These are phyloP conservation scores for Litsea cubeba DNA, from an alignment of 164 flowering plant species.

Conservation along the genomic window DNA sequence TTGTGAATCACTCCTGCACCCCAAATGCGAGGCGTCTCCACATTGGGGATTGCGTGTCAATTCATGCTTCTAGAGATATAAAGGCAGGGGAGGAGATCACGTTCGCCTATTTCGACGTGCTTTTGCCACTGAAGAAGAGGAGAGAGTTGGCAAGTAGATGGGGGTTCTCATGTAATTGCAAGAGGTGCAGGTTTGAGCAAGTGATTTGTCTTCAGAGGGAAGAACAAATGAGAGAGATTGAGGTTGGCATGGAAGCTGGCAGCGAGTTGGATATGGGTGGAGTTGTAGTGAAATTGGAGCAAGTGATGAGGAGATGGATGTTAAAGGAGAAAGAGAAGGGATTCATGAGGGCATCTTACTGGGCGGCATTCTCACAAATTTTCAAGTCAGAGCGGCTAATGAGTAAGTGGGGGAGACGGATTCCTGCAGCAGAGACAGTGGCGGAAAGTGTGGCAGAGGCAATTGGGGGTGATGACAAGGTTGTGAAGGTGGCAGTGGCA, in stretches of 20 bases:
- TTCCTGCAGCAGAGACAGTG: slow-evolving; percentile 42
- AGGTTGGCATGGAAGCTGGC: slow-evolving; percentile 31
- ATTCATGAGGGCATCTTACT: slow-evolving; percentile 68
- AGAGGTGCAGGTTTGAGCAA: slow-evolving; percentile 75
- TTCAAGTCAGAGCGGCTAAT: slow-evolving; percentile 46
- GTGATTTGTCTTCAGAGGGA: slow-evolving; percentile 14
- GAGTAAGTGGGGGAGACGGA: slow-evolving; percentile 69
- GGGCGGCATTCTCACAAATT: slow-evolving; percentile 45
- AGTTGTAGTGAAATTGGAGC: slow-evolving; percentile 51
- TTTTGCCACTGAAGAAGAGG: slow-evolving; percentile 43
- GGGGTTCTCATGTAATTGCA: slow-evolving; percentile 74
- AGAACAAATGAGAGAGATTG: slow-evolving; percentile 52
- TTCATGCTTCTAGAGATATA: slow-evolving; percentile 69
- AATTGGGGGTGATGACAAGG: slow-evolving; percentile 69
- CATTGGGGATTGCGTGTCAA: slow-evolving; percentile 58
- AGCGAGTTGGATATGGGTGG: slow-evolving; percentile 49
- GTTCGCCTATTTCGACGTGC: slow-evolving; percentile 68
- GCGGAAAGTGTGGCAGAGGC: slow-evolving; percentile 66
- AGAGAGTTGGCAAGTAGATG: slow-evolving; percentile 49
- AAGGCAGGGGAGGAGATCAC: slow-evolving; percentile 90
- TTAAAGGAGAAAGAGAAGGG: slow-evolving; percentile 62
- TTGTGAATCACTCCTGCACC: slow-evolving; percentile 79
- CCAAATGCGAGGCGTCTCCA: slow-evolving; percentile 77
- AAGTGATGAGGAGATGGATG: slow-evolving; percentile 56
- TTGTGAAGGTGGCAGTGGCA: slow-evolving; percentile 39